Percentiles rank a stretch among this genome's conserved stretches.
Evolutionary conservation across 2,329 filamentous ascomycete species (phyloP).

Genomic region (Hymenoscyphus infarciens): DNA sequence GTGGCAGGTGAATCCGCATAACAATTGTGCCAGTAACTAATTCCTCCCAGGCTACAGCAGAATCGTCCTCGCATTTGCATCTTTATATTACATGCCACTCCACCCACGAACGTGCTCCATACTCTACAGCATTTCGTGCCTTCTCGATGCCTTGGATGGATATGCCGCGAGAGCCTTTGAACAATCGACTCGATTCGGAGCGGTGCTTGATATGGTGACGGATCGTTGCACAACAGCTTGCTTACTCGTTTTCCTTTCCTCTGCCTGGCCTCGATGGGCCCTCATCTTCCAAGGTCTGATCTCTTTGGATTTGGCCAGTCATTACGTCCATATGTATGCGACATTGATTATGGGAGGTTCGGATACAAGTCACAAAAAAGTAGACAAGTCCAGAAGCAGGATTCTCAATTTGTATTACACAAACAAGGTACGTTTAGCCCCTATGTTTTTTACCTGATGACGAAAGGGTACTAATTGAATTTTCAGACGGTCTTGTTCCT

Average conservation of each 20-base stretch:
- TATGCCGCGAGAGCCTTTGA: slow-evolving; percentile 83
- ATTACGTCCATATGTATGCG: slow-evolving; percentile 99
- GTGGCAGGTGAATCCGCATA: slow-evolving; percentile 24
- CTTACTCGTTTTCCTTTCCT: slow-evolving; percentile 88
- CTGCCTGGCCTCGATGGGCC: slow-evolving; percentile 89
- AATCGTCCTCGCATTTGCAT: slow-evolving; percentile 79
- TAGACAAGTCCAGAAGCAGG: slow-evolving; percentile 83
- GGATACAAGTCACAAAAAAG: slow-evolving; percentile 83
- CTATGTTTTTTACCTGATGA: background rate
- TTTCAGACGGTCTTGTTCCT: slow-evolving; percentile 83
- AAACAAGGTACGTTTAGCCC: slow-evolving; percentile 70
- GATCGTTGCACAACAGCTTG: slow-evolving; percentile 96
- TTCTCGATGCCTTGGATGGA: slow-evolving; percentile 92
- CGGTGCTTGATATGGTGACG: slow-evolving; percentile 98
- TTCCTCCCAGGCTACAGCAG: slow-evolving; percentile 64
- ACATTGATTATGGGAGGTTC: slow-evolving; percentile 83
- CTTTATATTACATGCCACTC: slow-evolving; percentile 98
- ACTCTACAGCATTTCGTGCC: slow-evolving; percentile 88
- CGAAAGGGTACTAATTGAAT: slow-evolving; percentile 8
- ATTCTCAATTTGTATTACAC: slow-evolving; percentile 95
- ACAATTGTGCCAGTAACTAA: slow-evolving; percentile 18
- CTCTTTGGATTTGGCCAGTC: slow-evolving; percentile 86
- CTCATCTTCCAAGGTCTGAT: slow-evolving; percentile 94
- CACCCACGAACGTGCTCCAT: slow-evolving; percentile 93
- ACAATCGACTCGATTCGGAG: slow-evolving; percentile 92